Evolutionary conservation across 1,284 basidiomycete species (phyloP).

Genomic region (Cyathus olla): DNA sequence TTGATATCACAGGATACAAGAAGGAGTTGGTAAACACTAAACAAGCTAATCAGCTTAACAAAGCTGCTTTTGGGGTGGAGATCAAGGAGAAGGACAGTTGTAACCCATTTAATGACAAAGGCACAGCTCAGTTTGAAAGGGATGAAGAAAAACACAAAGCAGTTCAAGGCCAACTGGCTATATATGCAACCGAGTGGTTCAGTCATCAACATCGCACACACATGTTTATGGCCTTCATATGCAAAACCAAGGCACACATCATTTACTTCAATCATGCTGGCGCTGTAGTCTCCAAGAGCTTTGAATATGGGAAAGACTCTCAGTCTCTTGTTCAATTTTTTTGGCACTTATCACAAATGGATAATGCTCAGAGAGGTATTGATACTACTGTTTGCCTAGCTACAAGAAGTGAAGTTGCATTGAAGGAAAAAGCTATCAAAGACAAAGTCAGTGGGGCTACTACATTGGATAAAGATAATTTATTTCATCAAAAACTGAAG

Average conservation of each 20-base stretch:
- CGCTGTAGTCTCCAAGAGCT: conserved; percentile 29
- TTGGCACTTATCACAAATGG: conserved; percentile 20
- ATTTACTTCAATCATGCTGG: conserved; percentile 41
- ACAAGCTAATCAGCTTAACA: not conserved
- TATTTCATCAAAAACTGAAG: not conserved
- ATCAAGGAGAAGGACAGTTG: not conserved
- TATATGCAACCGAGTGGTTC: conserved; percentile 15
- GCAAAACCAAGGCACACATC: conserved; percentile 26
- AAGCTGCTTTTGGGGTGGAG: not conserved
- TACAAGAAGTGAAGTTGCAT: conserved; percentile 1
- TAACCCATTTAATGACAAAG: not conserved
- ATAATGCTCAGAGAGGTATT: conserved; percentile 9
- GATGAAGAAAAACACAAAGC: not conserved
- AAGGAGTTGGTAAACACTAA: not conserved
- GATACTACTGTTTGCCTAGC: conserved; percentile 22
- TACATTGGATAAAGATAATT: too few relatives aligned
- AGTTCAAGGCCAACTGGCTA: conserved; percentile 25
- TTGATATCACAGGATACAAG: not conserved
- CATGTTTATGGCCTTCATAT: conserved; percentile 34
- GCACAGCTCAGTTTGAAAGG: not conserved
- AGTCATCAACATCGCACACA: conserved; percentile 26
- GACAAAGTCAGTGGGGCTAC: too few relatives aligned
- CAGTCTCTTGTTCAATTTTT: conserved; percentile 26
- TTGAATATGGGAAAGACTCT: conserved; percentile 27
- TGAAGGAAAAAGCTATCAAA: conserved; percentile 9